Base-by-base conservation (phyloP, 2,329 filamentous ascomycete genomes). In the Hymenoscyphus fraxineus region DNA sequence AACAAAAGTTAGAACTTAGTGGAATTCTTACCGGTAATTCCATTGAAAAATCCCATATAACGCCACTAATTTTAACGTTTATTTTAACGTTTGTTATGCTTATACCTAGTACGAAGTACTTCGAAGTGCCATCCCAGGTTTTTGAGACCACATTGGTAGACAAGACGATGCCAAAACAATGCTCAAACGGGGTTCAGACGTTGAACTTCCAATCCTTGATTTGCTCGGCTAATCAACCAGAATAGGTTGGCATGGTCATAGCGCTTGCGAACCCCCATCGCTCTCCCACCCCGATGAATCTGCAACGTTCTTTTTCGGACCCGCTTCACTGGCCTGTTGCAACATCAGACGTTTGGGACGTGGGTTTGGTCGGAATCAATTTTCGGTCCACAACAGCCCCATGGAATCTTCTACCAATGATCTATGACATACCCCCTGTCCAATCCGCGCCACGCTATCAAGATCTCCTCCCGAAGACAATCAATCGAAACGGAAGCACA, bases 161-260 rank as follows among this genome's bases (percentile, higher is more conserved):
- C 19, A 13, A 27, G 47, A 54, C 10, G 47, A 54, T 54, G 47
- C 47, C 47, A 54, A 54, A 35, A 54, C 47, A 54, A 54, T 27
- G 47, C 47, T 54, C 47, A 54, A 54, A 54, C 47, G 10, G 47
- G 22, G 47, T 22, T 54, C 47, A 54, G 47, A 54, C 47, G 47
- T 19, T 54, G 13, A 19, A 22, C 47, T 35, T 35, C 35, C 6
- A 10, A 35, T 35, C 35, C 35, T 35, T 35, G 35, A 6, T 13
- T 27, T 27, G 5, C 22, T 27, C 47, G 47, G 47, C 47, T 54
- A 54, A 27, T 22, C 22, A 22, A 27, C 47, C 47, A n/a, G n/a
- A n/a, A n/a, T n/a, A n/a, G n/a, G 44, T 22, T 6, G 1, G 10
- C 10, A 9, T 51, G 3, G 9, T 27, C 19, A 27, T 2, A 44